Percentiles rank a stretch among this genome's conserved stretches.
Conservation (phyloP, 108 stramenopile genomes). For the Pseudonitzschia multiseries region DNA sequence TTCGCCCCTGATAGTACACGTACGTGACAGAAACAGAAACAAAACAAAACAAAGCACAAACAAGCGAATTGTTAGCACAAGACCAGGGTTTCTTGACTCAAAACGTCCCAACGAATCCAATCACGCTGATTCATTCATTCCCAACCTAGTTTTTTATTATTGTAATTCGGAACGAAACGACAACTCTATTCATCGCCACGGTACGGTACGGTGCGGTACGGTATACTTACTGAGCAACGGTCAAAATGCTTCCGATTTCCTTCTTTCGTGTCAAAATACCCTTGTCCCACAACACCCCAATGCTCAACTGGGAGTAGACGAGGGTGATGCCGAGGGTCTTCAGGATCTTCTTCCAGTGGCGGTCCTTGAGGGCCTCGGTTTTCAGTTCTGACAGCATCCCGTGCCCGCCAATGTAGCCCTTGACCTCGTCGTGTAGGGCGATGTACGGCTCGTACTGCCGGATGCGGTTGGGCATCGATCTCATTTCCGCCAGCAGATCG, state of each 20-base stretch:
- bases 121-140: neutral
- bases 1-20: conserved; percentile 65
- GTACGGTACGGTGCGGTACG: neutral
- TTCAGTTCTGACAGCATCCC: conserved; percentile 86
- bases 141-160: no score
- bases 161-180: neutral
- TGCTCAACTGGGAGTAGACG: conserved; percentile 81
- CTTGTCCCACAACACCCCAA: conserved; percentile 92
- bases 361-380: conserved; percentile 94
- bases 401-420: conserved; percentile 67
- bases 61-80: neutral
- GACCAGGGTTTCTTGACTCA: neutral
- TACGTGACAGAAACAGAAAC: neutral
- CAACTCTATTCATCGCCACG: neutral
- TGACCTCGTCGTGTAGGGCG: conserved; percentile 76
- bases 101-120: neutral
- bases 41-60: neutral
- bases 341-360: conserved; percentile 94
- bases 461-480: conserved; percentile 89
- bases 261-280: conserved; percentile 84
- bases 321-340: conserved; percentile 72
- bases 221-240: conserved; percentile 78
- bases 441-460: conserved; percentile 96
- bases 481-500: conserved; percentile 83
- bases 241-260: conserved; percentile 84